Base-by-base conservation (phyloP, 371 early-diverging fungal species). In the Mucor plumbeus region DNA sequence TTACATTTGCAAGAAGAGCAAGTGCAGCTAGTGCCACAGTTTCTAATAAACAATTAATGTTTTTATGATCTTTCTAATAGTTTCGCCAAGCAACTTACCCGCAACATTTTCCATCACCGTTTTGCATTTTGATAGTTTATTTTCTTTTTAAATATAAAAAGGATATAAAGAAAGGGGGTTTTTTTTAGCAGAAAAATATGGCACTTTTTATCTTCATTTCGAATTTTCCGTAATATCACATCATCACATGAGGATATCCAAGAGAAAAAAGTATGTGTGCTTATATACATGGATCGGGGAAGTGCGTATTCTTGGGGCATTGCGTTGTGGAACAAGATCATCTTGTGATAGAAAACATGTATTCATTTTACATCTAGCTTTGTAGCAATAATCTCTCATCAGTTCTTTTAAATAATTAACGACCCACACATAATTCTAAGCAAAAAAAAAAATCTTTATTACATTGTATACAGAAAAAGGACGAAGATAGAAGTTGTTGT, bases 141-240 rank as follows among this genome's bases (percentile, higher is more conserved):
- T 21, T 36, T 53, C 21, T 50, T 53, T 7, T 36, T n/a, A 61
- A 60, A 5, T 69, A 84, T 80, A 65, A 80, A 83, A 67, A 78
- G 80, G 62, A 73, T 88, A 61, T 86, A 86, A 72, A 55, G 72
- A 15, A 85, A 89, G 71, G 85, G 89, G 53, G n/a, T n/a, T 69
- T 76, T 4, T 83, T 26, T 26, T 79, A 8, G 50, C 80, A 53
- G 71, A 81, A 63, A 75, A 72, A 70, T 80, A 74, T 68, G 78
- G 72, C 31, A 61, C 15, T 15, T 21, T 33, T 40, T 59, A 48
- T 53, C 33, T 59, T 15, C 33, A 50, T 17, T 21, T 39, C 31
- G 33, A 41, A 40, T 43, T 8, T 31, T 34, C 7, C 48, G 26
- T 44, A 34, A 61, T 19, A 48, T 36, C 43, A 17, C 26, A 38